phyloP scores from a whole-genome alignment of 306 rosid species.

The Quercus wislizeni region DNA sequence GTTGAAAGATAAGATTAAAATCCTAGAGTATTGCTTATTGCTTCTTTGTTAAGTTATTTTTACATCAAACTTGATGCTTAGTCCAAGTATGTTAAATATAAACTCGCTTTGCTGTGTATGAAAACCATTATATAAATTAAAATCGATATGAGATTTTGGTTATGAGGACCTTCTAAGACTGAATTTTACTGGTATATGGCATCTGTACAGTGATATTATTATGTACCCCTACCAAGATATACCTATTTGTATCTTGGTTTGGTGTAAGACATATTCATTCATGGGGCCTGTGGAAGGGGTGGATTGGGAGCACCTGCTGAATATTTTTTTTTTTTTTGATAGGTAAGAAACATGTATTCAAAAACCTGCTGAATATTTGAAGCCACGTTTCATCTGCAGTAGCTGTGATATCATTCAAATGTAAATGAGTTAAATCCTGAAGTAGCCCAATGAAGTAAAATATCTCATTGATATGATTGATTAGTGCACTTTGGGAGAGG shows the following conservation, averaged over 20 bases:
- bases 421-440: not conserved
- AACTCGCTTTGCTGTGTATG: not conserved
- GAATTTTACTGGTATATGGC: not conserved
- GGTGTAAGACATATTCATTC: not conserved
- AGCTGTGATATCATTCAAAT: not conserved
- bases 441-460: not conserved
- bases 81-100: not conserved
- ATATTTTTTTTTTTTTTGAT: not conserved
- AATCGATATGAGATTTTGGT: not conserved
- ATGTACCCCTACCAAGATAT: not conserved
- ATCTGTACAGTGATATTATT: too few relatives aligned
- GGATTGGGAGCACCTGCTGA: not conserved
- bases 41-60: not conserved
- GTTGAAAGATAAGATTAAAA: not conserved
- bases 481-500: too few relatives aligned
- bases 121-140: not conserved
- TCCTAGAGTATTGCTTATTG: not conserved
- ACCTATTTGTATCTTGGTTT: not conserved
- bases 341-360: too few relatives aligned
- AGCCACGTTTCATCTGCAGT: not conserved
- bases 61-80: not conserved
- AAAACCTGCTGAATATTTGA: not conserved
- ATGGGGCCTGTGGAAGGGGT: not conserved
- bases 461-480: not conserved
- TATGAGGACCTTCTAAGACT: not conserved